Conservation (phyloP, 495 filamentous ascomycete species). For the Aspergillus nanangensis region DNA sequence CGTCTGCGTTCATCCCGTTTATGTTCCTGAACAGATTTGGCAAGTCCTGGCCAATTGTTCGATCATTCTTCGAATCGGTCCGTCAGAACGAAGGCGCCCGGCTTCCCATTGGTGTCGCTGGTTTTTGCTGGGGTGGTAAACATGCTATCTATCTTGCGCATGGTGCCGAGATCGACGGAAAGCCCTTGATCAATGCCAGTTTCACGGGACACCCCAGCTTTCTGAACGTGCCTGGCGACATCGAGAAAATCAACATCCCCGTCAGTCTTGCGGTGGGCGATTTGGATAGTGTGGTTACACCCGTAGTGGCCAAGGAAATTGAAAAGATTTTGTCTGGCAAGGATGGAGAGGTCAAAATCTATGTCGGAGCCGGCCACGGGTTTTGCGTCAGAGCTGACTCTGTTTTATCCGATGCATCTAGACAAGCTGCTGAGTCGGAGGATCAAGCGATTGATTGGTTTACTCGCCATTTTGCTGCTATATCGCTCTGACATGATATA, state of each 20-base stretch:
- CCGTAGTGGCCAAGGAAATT: slow-evolving; percentile 22
- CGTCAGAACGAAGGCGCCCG: slow-evolving; percentile 27
- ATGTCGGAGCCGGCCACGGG: slow-evolving; percentile 54
- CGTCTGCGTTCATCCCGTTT: slow-evolving; percentile 28
- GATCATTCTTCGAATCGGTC: slow-evolving; percentile 40
- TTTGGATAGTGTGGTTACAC: slow-evolving; percentile 28
- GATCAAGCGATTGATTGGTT: slow-evolving; percentile 57
- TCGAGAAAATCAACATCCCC: slow-evolving; percentile 47
- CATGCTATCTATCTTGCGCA: slow-evolving; percentile 40
- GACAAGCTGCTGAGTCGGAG: slow-evolving; percentile 40
- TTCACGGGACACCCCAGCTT: slow-evolving; percentile 53
- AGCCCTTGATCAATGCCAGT: slow-evolving; percentile 43
- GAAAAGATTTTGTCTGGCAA: slow-evolving; percentile 27
- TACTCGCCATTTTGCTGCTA: slow-evolving; percentile 22
- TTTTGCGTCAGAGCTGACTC: slow-evolving; percentile 54
- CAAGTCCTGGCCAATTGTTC: slow-evolving; percentile 37
- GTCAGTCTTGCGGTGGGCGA: slow-evolving; percentile 53
- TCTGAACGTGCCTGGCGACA: slow-evolving; percentile 50
- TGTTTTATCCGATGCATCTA: slow-evolving; percentile 34
- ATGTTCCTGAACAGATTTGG: slow-evolving; percentile 26
- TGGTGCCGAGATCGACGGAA: slow-evolving; percentile 20
- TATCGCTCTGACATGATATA: background rate
- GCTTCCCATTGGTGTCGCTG: slow-evolving; percentile 41
- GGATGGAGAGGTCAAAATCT: slow-evolving; percentile 46
- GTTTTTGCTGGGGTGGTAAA: slow-evolving; percentile 61